Evolutionary conservation across 176 grass and related monocot species (phyloP).

Genomic region (Cocos nucifera): DNA sequence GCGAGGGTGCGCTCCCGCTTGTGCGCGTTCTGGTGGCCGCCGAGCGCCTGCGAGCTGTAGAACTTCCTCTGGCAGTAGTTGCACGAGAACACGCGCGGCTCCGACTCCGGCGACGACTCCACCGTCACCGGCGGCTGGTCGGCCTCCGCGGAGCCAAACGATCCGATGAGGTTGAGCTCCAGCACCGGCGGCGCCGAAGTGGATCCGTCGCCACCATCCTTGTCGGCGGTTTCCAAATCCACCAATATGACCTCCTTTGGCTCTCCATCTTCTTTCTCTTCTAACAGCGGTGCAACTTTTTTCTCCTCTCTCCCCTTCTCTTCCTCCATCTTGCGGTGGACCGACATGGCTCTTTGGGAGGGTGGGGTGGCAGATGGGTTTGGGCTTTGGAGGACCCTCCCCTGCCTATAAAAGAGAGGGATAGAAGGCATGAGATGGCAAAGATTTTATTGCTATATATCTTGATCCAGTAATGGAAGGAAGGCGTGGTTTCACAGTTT

Average conservation of each 20-base stretch:
- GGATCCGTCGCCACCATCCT: neutral
- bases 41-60: constrained; percentile 76
- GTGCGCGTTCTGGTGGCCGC: constrained; percentile 72
- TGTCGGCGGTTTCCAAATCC: too few relatives aligned
- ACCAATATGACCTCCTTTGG: neutral
- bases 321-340: too few relatives aligned
- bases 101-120: neutral
- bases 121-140: neutral
- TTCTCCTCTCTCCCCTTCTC: too few relatives aligned
- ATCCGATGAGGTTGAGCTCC: constrained; percentile 6
- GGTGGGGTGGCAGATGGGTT: too few relatives aligned
- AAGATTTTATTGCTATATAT: neutral
- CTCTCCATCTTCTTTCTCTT: too few relatives aligned
- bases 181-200: neutral
- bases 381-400: too few relatives aligned
- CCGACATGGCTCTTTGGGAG: too few relatives aligned
- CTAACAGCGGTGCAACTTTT: too few relatives aligned
- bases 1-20: constrained; percentile 57
- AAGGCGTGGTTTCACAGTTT: neutral
- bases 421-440: neutral
- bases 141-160: neutral
- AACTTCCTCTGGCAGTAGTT: constrained; percentile 81
- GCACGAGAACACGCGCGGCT: constrained; percentile 52
- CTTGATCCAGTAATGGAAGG: neutral
- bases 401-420: neutral